Evolutionary conservation across 2,329 filamentous ascomycete species (phyloP).

Genomic region (Botryosphaeria dothidea): DNA sequence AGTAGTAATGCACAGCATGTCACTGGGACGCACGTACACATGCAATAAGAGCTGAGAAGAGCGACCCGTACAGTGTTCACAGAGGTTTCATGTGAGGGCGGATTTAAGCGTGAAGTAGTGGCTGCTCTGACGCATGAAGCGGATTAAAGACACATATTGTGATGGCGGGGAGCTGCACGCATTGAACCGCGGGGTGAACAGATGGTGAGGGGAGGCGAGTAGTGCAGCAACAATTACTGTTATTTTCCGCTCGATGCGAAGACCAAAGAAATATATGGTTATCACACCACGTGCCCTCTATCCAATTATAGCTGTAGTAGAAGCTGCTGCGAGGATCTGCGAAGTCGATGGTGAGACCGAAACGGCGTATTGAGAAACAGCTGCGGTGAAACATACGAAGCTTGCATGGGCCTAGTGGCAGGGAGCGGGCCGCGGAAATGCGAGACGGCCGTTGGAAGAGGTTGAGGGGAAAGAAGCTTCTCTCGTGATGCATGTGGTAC

Average conservation of each 20-base stretch:
- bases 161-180: neutral
- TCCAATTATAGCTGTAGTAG: neutral
- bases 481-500: neutral
- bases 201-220: neutral
- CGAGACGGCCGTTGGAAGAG: neutral
- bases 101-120: neutral
- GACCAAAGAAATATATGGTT: neutral
- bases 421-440: constrained; percentile 3
- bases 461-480: neutral
- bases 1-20: constrained; percentile 17
- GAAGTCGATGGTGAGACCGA: neutral
- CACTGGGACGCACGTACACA: neutral
- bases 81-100: neutral
- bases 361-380: neutral
- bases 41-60: constrained; percentile 2
- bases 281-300: neutral
- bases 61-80: too few species aligned
- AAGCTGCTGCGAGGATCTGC: neutral
- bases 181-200: neutral
- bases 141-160: neutral
- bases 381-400: neutral
- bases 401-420: neutral
- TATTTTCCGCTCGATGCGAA: constrained; percentile 1
- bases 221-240: neutral
- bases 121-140: neutral